Evolutionary conservation across 2,329 filamentous ascomycete genomes (phyloP).

Genomic region (Colletotrichum sp.): DNA sequence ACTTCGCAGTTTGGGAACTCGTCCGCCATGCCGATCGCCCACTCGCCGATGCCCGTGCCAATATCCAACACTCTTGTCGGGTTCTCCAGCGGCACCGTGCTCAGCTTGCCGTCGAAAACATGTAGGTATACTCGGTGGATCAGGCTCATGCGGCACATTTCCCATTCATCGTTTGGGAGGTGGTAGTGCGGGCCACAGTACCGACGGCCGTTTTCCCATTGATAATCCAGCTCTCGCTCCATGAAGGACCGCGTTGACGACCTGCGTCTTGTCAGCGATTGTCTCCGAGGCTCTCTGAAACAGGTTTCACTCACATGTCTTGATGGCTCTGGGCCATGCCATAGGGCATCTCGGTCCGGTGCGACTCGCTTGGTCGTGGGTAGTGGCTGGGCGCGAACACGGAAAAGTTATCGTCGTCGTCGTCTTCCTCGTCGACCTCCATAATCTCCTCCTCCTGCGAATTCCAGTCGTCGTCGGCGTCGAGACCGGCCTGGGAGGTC

Average conservation of each 20-base stretch:
- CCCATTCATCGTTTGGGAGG: conserved; percentile 70
- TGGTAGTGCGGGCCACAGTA: conserved; percentile 64
- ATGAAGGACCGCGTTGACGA: conserved; percentile 54
- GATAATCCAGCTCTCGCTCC: conserved; percentile 57
- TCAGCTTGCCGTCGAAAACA: conserved; percentile 49
- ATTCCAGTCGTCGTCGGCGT: conserved; percentile 24
- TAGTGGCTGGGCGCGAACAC: conserved; percentile 47
- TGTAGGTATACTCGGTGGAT: conserved; percentile 68
- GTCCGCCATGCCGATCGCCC: conserved; percentile 59
- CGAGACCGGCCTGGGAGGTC: conserved; percentile 26
- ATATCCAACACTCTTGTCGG: conserved; percentile 57
- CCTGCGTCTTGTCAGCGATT: conserved; percentile 29
- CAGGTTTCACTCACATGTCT: conserved; percentile 42
- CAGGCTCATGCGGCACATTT: conserved; percentile 67
- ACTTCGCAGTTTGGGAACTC: conserved; percentile 58
- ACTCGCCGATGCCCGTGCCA: conserved; percentile 62
- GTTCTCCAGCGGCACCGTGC: conserved; percentile 44
- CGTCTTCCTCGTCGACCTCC: conserved; percentile 35
- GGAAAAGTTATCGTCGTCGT: conserved; percentile 43
- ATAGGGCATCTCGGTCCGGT: conserved; percentile 39
- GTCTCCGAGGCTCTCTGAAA: conserved; percentile 2
- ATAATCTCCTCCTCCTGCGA: conserved; percentile 21
- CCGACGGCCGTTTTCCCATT: conserved; percentile 65
- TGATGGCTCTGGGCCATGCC: conserved; percentile 32
- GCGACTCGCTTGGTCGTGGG: conserved; percentile 37